phyloP scores from a whole-genome alignment of 2,329 filamentous ascomycete genomes.

The Apiospora rasikravindrae region DNA sequence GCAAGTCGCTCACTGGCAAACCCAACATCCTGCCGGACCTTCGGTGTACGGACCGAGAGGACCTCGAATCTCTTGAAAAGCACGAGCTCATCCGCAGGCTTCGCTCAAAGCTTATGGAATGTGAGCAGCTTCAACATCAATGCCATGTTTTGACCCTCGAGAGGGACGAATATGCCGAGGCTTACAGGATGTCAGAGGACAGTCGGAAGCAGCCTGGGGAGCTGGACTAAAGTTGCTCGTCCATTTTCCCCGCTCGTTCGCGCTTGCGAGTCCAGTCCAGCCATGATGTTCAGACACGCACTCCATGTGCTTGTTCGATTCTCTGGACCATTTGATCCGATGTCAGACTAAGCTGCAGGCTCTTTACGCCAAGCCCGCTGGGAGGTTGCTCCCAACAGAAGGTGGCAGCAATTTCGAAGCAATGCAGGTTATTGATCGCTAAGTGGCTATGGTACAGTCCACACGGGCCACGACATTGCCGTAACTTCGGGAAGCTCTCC shows the following conservation, averaged over 20 bases:
- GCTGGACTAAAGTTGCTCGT: neutral
- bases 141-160: conserved; percentile 15
- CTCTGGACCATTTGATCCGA: neutral
- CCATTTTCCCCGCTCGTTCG: neutral
- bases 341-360: neutral
- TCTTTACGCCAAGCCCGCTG: neutral
- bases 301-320: neutral
- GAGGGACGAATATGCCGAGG: conserved; percentile 15
- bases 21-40: conserved; percentile 1
- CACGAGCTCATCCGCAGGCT: conserved; percentile 11
- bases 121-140: conserved; percentile 17
- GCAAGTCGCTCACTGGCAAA: neutral
- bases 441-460: neutral
- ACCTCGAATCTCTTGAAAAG: conserved; percentile 15
- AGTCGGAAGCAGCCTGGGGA: neutral
- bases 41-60: neutral
- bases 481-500: neutral
- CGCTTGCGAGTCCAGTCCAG: neutral
- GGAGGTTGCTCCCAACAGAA: neutral
- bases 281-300: neutral
- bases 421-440: neutral
- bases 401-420: neutral
- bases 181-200: conserved; percentile 3
- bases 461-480: neutral
- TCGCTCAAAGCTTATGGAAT: conserved; percentile 13